A percentile compares a stretch with the other conserved stretches of the same genome.
phyloP scores from a whole-genome alignment of 257 asterid species.

The Parsonsia alboflavescens region DNA sequence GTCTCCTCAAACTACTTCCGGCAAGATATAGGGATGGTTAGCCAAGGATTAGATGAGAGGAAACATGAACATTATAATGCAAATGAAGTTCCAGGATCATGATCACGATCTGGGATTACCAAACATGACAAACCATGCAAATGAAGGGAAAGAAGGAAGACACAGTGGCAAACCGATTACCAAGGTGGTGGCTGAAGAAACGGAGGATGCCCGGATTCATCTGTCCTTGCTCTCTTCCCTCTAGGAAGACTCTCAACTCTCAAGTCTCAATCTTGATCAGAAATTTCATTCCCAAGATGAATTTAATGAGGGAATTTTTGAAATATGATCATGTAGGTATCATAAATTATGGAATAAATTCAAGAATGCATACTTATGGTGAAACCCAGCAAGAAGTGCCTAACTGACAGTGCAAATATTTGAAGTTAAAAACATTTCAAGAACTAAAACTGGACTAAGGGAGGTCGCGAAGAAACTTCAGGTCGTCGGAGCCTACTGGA shows the following conservation, averaged over 20 bases:
- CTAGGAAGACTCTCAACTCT: conserved; percentile 18
- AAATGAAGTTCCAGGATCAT: conserved; percentile 38
- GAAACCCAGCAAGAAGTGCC: not conserved
- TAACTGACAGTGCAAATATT: not conserved
- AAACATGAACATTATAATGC: conserved; percentile 37
- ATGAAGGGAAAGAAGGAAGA: conserved; percentile 11
- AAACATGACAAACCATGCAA: conserved; percentile 9
- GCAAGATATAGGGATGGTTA: conserved; percentile 71
- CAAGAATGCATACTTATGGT: not conserved
- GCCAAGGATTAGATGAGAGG: conserved; percentile 37
- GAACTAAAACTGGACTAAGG: not conserved
- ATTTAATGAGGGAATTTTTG: too few relatives aligned
- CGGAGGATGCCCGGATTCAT: conserved; percentile 21
- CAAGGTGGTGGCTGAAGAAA: conserved; percentile 6
- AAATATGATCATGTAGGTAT: not conserved
- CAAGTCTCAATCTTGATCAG: not conserved
- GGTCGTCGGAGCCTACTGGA: too few relatives aligned
- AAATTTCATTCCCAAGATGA: too few relatives aligned
- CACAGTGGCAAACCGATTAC: conserved; percentile 2
- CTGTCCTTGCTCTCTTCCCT: conserved; percentile 37
- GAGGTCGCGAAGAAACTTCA: too few relatives aligned
- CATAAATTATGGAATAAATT: not conserved
- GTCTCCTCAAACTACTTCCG: conserved; percentile 90
- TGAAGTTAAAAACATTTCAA: not conserved
- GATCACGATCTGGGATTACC: conserved; percentile 5